Percentiles rank a stretch among this genome's conserved stretches.
These are phyloP conservation scores for Boletellus deceptivus DNA, from an alignment of 1,284 basidiomycete species.

Conservation along the genomic window DNA sequence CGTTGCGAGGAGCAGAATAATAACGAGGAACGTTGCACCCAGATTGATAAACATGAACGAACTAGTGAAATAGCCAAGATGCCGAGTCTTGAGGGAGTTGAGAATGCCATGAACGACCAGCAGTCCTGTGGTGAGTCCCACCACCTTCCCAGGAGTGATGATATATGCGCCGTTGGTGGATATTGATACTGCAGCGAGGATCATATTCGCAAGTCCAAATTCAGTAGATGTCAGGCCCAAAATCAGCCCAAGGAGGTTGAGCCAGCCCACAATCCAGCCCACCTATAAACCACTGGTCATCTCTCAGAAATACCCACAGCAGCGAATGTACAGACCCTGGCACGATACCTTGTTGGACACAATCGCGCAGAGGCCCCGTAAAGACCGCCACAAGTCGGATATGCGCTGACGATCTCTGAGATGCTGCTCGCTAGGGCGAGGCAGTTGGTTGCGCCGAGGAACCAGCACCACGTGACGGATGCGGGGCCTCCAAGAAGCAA, in stretches of 20 bases:
- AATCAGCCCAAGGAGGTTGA: conserved; percentile 85
- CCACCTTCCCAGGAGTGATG: conserved; percentile 54
- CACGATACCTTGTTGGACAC: conserved; percentile 65
- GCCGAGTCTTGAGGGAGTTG: conserved; percentile 80
- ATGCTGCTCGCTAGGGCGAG: conserved; percentile 76
- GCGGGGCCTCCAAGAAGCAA: conserved; percentile 73
- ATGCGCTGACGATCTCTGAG: conserved; percentile 77
- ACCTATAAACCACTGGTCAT: conserved; percentile 26
- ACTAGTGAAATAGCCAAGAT: conserved; percentile 75
- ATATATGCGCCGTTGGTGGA: conserved; percentile 16
- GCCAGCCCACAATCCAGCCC: conserved; percentile 81
- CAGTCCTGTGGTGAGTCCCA: conserved; percentile 73
- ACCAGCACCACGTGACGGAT: conserved; percentile 86
- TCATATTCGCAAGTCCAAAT: conserved; percentile 88
- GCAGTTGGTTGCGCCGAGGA: conserved; percentile 72
- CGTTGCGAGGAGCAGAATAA: conserved; percentile 81
- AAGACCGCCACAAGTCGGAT: conserved; percentile 81
- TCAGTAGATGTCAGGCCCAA: conserved; percentile 85
- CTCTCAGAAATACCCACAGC: conserved; percentile 1
- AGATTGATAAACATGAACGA: conserved; percentile 89
- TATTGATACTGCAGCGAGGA: conserved; percentile 66
- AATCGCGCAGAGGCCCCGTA: conserved; percentile 76
- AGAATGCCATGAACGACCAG: conserved; percentile 73
- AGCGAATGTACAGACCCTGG: conserved; percentile 39
- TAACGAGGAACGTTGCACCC: conserved; percentile 73